Base-by-base conservation (phyloP, 1,284 basidiomycete genomes). In the Trametes hirsuta region DNA sequence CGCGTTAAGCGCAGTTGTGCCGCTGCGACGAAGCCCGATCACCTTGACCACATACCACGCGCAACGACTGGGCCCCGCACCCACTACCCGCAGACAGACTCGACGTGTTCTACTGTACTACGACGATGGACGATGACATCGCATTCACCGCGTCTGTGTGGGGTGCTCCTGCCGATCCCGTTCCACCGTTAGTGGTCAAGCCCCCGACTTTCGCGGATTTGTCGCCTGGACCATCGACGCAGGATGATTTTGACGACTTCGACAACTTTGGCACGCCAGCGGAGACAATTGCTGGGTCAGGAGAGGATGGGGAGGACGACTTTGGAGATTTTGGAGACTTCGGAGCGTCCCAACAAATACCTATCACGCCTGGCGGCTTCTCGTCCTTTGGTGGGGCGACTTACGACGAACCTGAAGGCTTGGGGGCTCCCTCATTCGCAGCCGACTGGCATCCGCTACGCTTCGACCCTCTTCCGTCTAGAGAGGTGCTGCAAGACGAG, bases 281-380 rank as follows among this genome's bases (percentile, higher is more conserved):
- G 35, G 79, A 81, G 66, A 73, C 73, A 2, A 72, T 76, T 12
- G 61, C 66, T 5, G 74, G 77, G 25, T 71, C 75, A 1, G 74
- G 74, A 41, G 76, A 76, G 10, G 77, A 69, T 8, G 81, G 77
- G 8, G 87, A 86, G 46, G 64, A 65, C 69, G 90, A 91, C 60
- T 92, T 90, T 73, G 91, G 87, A 50, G 92, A 95, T 69, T 95
- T 95, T 78, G 93, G 90, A 15, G 91, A 93, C 68, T 93, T 93
- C 73, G 91, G 85, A 56, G 93, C 93, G 64, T 85, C 79, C 14
- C 81, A 81, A 55, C 77, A 72, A 70, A 71, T 58, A 73, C 59
- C 64, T 34, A 40, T 62, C 4, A 63, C 64, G 9, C 57, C 62
- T 15, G 53, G 62, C 14, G 58, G 63, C 41, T 61, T 56, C 42